These are phyloP conservation scores for Bertia moriformis DNA, from an alignment of 2,329 filamentous ascomycete species.

Conservation along the genomic window DNA sequence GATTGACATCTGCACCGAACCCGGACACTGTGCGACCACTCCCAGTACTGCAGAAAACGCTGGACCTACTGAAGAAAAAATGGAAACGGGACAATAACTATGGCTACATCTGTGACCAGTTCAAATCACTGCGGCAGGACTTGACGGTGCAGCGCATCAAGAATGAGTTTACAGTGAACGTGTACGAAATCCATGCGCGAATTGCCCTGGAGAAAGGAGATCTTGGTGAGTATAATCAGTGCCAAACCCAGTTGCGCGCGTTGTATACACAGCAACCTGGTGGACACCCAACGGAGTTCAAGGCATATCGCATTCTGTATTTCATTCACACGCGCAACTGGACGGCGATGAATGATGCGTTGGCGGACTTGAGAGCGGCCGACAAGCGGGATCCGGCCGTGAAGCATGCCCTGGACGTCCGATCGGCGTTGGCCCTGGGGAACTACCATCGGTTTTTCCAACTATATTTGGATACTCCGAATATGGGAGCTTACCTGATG, in stretches of 20 bases:
- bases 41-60: constrained; percentile 45
- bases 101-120: constrained; percentile 64
- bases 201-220: constrained; percentile 66
- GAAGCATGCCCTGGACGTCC: constrained; percentile 56
- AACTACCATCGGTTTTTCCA: constrained; percentile 68
- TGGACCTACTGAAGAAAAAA: constrained; percentile 55
- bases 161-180: constrained; percentile 58
- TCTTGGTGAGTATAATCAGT: constrained; percentile 78
- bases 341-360: constrained; percentile 64
- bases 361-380: constrained; percentile 64
- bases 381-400: constrained; percentile 53
- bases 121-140: constrained; percentile 65
- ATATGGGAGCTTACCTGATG: constrained; percentile 65
- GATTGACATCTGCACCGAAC: constrained; percentile 56
- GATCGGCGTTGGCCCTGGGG: constrained; percentile 54
- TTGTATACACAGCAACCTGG: constrained; percentile 54
- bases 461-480: constrained; percentile 55
- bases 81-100: constrained; percentile 62
- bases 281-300: constrained; percentile 59
- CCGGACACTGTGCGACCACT: constrained; percentile 57
- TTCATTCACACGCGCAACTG: constrained; percentile 68
- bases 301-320: constrained; percentile 69
- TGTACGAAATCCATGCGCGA: constrained; percentile 63
- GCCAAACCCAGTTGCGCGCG: constrained; percentile 60
- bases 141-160: constrained; percentile 68